Percentiles rank a stretch among this genome's conserved stretches.
phyloP scores from a whole-genome alignment of 768 basidiomycete genomes.

The Mycena sanguinolenta region DNA sequence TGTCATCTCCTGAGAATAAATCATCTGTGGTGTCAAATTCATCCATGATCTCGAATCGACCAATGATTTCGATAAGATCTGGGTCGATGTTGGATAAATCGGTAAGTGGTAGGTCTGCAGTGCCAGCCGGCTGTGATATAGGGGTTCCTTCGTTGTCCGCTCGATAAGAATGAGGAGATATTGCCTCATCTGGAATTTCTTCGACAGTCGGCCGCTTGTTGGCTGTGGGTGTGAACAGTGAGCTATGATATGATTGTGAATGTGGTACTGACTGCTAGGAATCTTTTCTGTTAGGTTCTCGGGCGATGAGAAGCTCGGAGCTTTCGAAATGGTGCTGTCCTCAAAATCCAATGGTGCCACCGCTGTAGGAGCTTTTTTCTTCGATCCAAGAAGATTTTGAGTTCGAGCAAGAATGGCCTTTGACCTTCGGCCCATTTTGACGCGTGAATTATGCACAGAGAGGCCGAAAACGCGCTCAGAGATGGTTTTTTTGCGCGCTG shows the following conservation, averaged over 20 bases:
- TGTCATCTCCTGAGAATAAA: background rate
- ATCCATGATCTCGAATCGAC: background rate
- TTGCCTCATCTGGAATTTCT: background rate
- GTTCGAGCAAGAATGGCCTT: background rate
- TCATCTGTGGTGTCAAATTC: background rate
- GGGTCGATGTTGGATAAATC: background rate
- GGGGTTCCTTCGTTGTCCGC: background rate
- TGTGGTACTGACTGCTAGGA: background rate
- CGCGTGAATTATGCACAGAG: background rate
- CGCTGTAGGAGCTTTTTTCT: background rate
- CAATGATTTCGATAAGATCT: background rate
- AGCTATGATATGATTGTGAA: background rate
- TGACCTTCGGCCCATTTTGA: background rate
- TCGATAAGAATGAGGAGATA: background rate
- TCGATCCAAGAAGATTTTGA: background rate
- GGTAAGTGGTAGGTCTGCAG: background rate
- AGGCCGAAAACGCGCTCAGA: background rate
- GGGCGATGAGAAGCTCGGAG: too few relatives aligned
- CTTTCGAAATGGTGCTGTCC: too few relatives aligned
- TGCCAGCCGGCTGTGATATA: background rate
- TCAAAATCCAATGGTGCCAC: too few relatives aligned
- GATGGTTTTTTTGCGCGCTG: background rate
- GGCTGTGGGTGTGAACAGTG: background rate
- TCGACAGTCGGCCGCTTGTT: background rate
- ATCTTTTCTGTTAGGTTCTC: too few relatives aligned